Evolutionary conservation across 2,329 filamentous ascomycete genomes (phyloP).

Genomic region (Colletotrichum coccodes): DNA sequence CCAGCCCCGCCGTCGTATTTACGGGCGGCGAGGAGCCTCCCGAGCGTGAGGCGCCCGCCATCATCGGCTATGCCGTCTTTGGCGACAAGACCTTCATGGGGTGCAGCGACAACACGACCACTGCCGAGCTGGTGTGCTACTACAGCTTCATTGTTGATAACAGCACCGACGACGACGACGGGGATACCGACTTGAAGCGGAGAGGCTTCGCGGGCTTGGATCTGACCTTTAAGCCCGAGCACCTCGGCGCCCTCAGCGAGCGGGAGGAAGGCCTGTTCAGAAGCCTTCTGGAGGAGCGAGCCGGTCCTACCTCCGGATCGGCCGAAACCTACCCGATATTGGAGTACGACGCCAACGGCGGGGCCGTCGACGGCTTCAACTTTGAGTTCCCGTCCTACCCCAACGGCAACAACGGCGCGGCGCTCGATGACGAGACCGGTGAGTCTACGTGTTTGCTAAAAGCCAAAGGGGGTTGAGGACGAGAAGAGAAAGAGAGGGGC

Average conservation of each 20-base stretch:
- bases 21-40: background rate
- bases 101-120: background rate
- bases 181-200: no score
- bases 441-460: no score
- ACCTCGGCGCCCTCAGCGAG: background rate
- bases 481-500: no score
- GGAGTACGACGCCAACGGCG: background rate
- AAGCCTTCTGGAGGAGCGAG: background rate
- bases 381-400: background rate
- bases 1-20: background rate
- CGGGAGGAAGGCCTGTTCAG: background rate
- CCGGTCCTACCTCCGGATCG: background rate
- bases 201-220: no score
- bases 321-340: background rate
- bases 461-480: no score
- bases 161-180: background rate
- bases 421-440: slow-evolving; percentile 4
- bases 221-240: background rate
- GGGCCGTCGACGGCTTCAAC: background rate
- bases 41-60: background rate
- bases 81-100: background rate
- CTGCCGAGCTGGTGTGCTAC: background rate
- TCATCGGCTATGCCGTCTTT: slow-evolving; percentile 2
- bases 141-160: background rate
- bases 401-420: slow-evolving; percentile 1